phyloP scores from a whole-genome alignment of 1,284 basidiomycete species.

The Cutaneotrichosporon curvatum region DNA sequence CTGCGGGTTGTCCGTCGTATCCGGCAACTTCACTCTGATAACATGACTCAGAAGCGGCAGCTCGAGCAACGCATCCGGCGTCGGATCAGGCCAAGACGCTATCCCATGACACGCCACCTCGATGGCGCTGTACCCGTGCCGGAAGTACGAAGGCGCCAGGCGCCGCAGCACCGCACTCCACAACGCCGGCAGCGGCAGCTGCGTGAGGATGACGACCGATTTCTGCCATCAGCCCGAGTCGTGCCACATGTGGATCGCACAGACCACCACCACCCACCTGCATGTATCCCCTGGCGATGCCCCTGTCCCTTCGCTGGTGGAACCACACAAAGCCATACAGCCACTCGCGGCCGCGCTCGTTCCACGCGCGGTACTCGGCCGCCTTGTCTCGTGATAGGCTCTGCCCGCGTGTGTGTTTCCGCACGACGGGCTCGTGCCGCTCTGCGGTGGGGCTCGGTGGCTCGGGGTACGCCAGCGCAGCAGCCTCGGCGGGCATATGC shows the following conservation, averaged over 20 bases:
- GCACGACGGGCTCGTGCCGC: constrained; percentile 1
- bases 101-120: constrained; percentile 81
- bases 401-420: background rate
- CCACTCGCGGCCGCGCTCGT: constrained; percentile 43
- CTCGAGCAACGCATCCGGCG: constrained; percentile 58
- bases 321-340: constrained; percentile 80
- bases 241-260: no score
- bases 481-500: constrained; percentile 51
- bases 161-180: constrained; percentile 63
- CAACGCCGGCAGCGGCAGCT: constrained; percentile 74
- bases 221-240: constrained; percentile 50
- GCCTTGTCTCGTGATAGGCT: constrained; percentile 27
- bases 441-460: constrained; percentile 23
- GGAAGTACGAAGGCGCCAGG: constrained; percentile 69
- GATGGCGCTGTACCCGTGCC: constrained; percentile 68
- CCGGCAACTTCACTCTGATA: constrained; percentile 64
- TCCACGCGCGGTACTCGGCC: constrained; percentile 41
- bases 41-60: constrained; percentile 74
- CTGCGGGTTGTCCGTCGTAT: constrained; percentile 64
- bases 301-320: constrained; percentile 61
- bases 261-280: no score
- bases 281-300: constrained; percentile 72
- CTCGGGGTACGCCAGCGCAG: constrained; percentile 29
- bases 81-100: constrained; percentile 67
- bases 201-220: constrained; percentile 76